phyloP scores from a whole-genome alignment of 2,329 filamentous ascomycete species.

The Meredithiella fracta region DNA sequence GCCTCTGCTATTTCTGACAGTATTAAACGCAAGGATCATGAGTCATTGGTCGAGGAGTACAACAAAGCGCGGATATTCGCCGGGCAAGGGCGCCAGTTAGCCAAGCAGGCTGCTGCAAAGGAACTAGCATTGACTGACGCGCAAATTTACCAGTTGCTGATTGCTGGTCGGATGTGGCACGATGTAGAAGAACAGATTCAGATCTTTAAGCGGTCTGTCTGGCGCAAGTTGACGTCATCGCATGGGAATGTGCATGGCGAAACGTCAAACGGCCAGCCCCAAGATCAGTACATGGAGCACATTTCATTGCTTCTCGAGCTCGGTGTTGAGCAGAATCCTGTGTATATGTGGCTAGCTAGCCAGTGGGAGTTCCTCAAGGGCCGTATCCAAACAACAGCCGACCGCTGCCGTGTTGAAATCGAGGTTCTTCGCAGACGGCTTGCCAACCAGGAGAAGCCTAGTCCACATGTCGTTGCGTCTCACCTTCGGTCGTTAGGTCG shows the following conservation, averaged over 20 bases:
- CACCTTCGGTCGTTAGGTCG: constrained; percentile 61
- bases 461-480: constrained; percentile 49
- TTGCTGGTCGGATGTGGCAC: constrained; percentile 87
- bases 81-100: constrained; percentile 57
- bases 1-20: constrained; percentile 62
- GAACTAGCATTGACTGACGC: constrained; percentile 48
- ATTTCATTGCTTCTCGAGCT: constrained; percentile 82
- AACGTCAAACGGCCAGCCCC: constrained; percentile 35
- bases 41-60: constrained; percentile 74
- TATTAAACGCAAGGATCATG: constrained; percentile 83
- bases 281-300: constrained; percentile 79
- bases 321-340: constrained; percentile 87
- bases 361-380: constrained; percentile 78
- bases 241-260: constrained; percentile 40
- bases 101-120: constrained; percentile 31
- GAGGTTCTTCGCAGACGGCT: constrained; percentile 75
- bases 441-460: constrained; percentile 56
- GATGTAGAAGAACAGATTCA: constrained; percentile 81
- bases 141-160: constrained; percentile 70
- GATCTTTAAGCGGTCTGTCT: constrained; percentile 73
- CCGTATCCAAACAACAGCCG: constrained; percentile 63
- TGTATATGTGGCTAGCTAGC: constrained; percentile 88
- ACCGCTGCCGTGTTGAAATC: constrained; percentile 80
- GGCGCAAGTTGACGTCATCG: constrained; percentile 60
- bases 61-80: constrained; percentile 65